These are phyloP conservation scores for Dictyostelium discoideum DNA, from an alignment of 78 protist species.

Conservation along the genomic window DNA sequence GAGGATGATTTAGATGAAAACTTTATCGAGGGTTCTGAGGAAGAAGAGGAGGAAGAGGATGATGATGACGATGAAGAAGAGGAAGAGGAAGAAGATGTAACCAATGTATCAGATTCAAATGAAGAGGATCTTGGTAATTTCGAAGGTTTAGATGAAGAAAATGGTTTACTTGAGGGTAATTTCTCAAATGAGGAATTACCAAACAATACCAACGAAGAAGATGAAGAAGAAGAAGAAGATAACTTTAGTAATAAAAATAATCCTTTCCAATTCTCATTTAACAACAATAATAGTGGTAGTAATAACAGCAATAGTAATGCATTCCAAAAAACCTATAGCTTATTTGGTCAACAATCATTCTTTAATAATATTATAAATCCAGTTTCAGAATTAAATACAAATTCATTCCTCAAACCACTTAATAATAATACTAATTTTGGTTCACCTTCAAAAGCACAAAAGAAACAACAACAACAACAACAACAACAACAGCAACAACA, in stretches of 20 bases:
- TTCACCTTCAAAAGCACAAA: not conserved
- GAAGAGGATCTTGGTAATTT: not conserved
- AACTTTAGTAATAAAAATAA: not conserved
- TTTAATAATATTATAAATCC: conserved; percentile 70
- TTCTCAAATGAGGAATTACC: not conserved
- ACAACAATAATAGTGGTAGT: not conserved
- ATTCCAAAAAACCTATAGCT: conserved; percentile 47
- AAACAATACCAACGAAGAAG: not conserved
- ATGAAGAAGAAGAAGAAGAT: conserved; percentile 21
- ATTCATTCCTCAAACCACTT: conserved; percentile 5
- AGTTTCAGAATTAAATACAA: conserved; percentile 44
- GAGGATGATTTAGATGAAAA: not conserved
- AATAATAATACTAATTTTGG: not conserved
- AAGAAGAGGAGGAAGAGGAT: not conserved
- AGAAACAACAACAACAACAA: not conserved
- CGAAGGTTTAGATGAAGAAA: not conserved
- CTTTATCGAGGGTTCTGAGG: not conserved
- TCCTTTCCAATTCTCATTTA: not conserved
- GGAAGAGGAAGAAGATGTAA: not conserved
- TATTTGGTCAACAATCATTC: conserved; percentile 66
- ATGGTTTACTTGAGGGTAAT: not conserved
- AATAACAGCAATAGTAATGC: not conserved
- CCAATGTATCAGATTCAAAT: not conserved
- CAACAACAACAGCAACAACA: not conserved
- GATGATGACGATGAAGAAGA: not conserved